Evolutionary conservation across 1,284 basidiomycete species (phyloP).

Genomic region (Trichosporon sp.): DNA sequence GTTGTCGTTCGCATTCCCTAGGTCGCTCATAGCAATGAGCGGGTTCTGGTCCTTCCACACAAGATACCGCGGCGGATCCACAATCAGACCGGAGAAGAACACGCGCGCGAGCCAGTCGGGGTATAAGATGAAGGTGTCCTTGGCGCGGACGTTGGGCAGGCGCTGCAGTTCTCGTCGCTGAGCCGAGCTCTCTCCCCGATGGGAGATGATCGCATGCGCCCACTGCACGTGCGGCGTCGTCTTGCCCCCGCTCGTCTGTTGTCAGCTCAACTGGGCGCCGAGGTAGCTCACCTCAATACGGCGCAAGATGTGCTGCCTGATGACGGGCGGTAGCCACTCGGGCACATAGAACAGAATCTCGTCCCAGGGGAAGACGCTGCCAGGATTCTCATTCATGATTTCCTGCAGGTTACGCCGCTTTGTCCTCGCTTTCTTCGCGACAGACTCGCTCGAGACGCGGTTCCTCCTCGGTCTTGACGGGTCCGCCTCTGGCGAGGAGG

Average conservation of each 20-base stretch:
- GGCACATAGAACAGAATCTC: conserved; percentile 18
- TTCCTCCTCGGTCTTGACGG: neutral
- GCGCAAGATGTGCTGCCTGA: conserved; percentile 1
- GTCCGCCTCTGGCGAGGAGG: neutral
- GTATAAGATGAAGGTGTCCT: conserved; percentile 16
- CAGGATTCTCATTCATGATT: neutral
- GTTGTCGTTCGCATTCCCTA: conserved; percentile 20
- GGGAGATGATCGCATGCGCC: conserved; percentile 28
- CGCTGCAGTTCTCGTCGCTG: conserved; percentile 24
- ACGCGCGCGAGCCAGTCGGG: conserved; percentile 35
- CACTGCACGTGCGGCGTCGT: neutral
- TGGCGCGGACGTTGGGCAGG: neutral
- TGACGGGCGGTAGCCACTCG: neutral
- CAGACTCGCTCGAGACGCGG: neutral
- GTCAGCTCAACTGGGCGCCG: neutral
- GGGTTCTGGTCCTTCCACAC: neutral
- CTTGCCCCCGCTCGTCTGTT: conserved; percentile 8
- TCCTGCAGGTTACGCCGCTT: neutral
- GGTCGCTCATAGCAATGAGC: conserved; percentile 26
- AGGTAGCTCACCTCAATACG: conserved; percentile 18
- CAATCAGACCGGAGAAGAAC: conserved; percentile 32
- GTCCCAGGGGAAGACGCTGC: conserved; percentile 17
- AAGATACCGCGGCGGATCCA: conserved; percentile 19
- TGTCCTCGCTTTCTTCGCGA: neutral
- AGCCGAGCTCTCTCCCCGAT: neutral